These are phyloP conservation scores for Fragaria iinumae DNA, from an alignment of 306 rosid genomes.

Conservation along the genomic window DNA sequence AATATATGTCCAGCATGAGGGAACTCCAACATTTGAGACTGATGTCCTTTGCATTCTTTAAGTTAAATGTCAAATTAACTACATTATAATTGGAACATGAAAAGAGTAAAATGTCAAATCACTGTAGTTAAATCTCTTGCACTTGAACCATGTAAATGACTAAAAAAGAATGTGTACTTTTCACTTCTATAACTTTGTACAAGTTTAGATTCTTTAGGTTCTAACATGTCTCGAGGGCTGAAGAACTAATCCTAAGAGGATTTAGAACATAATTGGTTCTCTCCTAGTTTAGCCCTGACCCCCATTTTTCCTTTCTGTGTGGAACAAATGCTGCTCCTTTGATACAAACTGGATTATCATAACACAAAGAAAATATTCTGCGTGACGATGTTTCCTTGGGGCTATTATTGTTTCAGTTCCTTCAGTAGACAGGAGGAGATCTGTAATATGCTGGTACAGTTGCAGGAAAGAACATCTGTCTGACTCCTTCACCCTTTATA, in stretches of 20 bases:
- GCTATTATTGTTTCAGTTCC: neutral
- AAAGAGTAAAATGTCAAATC: no score
- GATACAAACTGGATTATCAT: neutral
- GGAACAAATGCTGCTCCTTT: neutral
- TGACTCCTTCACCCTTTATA: constrained; percentile 75
- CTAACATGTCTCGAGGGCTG: neutral
- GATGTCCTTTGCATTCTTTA: no score
- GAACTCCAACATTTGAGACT: no score
- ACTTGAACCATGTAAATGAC: neutral
- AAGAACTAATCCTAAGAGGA: neutral
- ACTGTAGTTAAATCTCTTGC: neutral
- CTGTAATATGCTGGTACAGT: constrained; percentile 82
- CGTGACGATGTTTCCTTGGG: neutral
- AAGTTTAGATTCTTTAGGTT: neutral
- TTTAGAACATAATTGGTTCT: neutral
- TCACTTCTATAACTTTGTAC: neutral
- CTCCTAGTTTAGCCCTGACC: neutral
- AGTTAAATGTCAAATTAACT: no score
- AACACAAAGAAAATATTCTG: neutral
- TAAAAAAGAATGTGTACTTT: neutral
- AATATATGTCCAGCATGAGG: no score
- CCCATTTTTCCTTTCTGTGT: neutral
- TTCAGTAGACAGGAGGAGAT: constrained; percentile 44
- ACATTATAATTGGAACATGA: no score
- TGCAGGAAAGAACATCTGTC: constrained; percentile 76